Percentiles rank a stretch among this genome's conserved stretches.
phyloP scores from a whole-genome alignment of 331 rosid genomes.

The Prunus yedoensis region DNA sequence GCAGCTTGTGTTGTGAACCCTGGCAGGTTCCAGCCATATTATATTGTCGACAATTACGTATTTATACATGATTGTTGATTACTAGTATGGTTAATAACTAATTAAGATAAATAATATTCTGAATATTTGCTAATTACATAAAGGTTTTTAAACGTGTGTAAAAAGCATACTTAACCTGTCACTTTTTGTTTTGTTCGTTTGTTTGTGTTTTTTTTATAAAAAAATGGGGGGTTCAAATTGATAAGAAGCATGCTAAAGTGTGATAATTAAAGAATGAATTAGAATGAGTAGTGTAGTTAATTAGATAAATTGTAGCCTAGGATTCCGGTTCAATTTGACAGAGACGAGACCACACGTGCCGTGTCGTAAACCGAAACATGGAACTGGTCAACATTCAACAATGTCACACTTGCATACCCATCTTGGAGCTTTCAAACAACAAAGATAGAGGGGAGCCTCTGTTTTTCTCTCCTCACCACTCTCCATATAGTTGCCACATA shows the following conservation, averaged over 20 bases:
- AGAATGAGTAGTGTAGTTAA: background rate
- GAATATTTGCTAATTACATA: too few relatives aligned
- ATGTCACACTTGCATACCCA: background rate
- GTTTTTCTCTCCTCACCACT: background rate
- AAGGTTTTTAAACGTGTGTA: background rate
- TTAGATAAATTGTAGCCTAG: background rate
- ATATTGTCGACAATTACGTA: too few relatives aligned
- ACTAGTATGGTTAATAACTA: too few relatives aligned
- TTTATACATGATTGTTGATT: too few relatives aligned
- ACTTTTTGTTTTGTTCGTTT: background rate
- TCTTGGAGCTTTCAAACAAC: background rate
- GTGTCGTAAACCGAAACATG: conserved; percentile 10
- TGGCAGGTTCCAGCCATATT: too few relatives aligned
- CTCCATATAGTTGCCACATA: background rate
- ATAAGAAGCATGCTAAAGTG: conserved; percentile 6
- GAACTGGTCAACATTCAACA: conserved; percentile 16
- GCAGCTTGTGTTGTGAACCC: background rate
- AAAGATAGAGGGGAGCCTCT: background rate
- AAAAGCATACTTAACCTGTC: background rate
- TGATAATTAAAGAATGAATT: background rate
- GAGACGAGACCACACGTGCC: conserved; percentile 37
- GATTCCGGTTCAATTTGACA: conserved; percentile 21
- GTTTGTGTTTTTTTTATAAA: background rate
- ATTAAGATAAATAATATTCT: too few relatives aligned
- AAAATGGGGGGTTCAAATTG: background rate